A percentile compares a stretch with the other conserved stretches of the same genome.
These are phyloP conservation scores for Hebeloma cylindrosporum DNA, from an alignment of 768 basidiomycete species.

Conservation along the genomic window DNA sequence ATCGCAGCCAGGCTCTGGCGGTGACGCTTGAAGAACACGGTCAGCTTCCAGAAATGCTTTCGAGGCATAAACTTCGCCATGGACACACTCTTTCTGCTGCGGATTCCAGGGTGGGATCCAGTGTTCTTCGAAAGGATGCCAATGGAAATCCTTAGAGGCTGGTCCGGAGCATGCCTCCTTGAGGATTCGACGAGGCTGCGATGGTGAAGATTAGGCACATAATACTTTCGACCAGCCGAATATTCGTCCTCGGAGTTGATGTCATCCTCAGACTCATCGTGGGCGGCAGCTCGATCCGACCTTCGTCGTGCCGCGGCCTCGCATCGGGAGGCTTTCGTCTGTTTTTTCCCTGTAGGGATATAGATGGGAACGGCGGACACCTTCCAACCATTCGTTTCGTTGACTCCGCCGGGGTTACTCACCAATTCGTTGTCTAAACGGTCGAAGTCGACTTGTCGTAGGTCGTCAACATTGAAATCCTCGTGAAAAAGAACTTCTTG, in stretches of 20 bases:
- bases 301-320: slow-evolving; percentile 10
- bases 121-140: slow-evolving; percentile 25
- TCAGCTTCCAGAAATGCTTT: slow-evolving; percentile 24
- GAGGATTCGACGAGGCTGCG: slow-evolving; percentile 20
- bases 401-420: slow-evolving; percentile 11
- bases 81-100: slow-evolving; percentile 14
- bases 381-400: slow-evolving; percentile 25
- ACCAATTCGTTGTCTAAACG: slow-evolving; percentile 20
- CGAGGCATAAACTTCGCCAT: slow-evolving; percentile 24
- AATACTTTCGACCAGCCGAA: slow-evolving; percentile 12
- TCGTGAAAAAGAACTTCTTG: slow-evolving; percentile 15
- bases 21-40: slow-evolving; percentile 18
- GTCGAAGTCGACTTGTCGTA: slow-evolving; percentile 23
- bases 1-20: slow-evolving; percentile 18
- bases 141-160: slow-evolving; percentile 23
- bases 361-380: slow-evolving; percentile 19
- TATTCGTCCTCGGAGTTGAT: slow-evolving; percentile 8
- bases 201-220: slow-evolving; percentile 20
- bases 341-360: slow-evolving; percentile 22
- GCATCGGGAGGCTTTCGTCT: slow-evolving; percentile 16
- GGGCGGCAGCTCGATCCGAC: slow-evolving; percentile 6
- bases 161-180: slow-evolving; percentile 17
- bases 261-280: slow-evolving; percentile 13
- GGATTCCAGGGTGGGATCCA: slow-evolving; percentile 22
- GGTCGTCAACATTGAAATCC: slow-evolving; percentile 16